Conservation (phyloP, 2,329 filamentous ascomycete species). For the Cercospora nicotianae region DNA sequence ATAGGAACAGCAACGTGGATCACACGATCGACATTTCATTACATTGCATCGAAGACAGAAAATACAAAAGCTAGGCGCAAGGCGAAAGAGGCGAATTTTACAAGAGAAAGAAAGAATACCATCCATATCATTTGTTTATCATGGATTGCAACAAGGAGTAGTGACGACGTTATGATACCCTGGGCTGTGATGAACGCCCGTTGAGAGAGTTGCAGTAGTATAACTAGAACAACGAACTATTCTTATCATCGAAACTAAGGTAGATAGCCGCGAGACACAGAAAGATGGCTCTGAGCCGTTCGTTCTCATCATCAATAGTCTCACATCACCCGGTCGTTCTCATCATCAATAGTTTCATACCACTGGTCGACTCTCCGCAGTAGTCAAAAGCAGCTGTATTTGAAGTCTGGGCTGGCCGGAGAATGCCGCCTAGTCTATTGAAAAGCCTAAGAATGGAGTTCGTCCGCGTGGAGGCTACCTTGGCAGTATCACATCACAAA, state of each 20-base stretch:
- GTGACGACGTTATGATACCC: conserved; percentile 20
- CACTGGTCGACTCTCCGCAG: not conserved
- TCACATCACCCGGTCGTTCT: not conserved
- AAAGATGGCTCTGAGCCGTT: not conserved
- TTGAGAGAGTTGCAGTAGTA: not conserved
- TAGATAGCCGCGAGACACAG: not conserved
- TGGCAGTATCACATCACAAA: not conserved
- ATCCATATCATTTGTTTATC: not conserved
- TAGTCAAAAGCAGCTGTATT: too few relatives aligned
- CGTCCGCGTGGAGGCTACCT: not conserved
- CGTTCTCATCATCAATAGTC: not conserved
- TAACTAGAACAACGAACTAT: not conserved
- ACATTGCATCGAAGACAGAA: not conserved
- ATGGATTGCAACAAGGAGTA: not conserved
- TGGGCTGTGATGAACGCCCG: not conserved
- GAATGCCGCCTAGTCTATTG: not conserved
- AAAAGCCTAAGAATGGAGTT: not conserved
- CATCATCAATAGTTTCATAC: not conserved
- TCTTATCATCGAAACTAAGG: not conserved
- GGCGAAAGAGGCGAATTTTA: not conserved
- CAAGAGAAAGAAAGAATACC: not conserved
- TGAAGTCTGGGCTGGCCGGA: not conserved
- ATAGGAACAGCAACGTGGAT: not conserved
- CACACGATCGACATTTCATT: not conserved
- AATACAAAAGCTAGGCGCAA: not conserved